phyloP scores from a whole-genome alignment of 176 grass and related monocot species.

The Guadua angustifolia region DNA sequence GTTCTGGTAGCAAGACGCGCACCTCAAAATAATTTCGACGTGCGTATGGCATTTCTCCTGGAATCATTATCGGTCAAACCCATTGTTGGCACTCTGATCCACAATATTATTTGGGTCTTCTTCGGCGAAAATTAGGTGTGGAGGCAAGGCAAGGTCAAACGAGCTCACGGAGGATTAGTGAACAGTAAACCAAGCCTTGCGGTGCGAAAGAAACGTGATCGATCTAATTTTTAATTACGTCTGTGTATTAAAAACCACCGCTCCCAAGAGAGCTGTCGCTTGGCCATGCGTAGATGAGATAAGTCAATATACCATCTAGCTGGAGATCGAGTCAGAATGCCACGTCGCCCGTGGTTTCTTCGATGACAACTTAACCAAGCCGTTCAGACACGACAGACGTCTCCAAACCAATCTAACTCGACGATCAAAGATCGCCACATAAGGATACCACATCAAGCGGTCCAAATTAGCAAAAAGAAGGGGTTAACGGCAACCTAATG shows the following conservation, averaged over 20 bases:
- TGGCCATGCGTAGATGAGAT: not conserved
- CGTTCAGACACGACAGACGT: constrained; percentile 10
- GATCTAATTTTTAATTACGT: not conserved
- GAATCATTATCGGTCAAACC: not conserved
- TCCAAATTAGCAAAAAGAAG: not conserved
- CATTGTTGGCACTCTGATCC: not conserved
- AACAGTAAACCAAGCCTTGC: too few species aligned
- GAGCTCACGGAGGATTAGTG: too few species aligned
- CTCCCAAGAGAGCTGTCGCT: constrained; percentile 12
- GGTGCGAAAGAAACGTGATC: not conserved
- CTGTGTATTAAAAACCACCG: not conserved
- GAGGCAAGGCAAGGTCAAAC: not conserved
- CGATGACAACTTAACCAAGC: not conserved
- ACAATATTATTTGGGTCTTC: not conserved
- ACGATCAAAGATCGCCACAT: not conserved
- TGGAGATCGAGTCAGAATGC: not conserved
- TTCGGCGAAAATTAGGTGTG: not conserved
- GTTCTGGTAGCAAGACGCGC: too few species aligned
- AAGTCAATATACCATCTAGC: not conserved
- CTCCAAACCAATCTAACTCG: not conserved
- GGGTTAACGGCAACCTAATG: too few species aligned
- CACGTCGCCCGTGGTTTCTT: not conserved
- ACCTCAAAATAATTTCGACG: not conserved
- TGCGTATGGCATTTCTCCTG: not conserved
- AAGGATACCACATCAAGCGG: not conserved